These are phyloP conservation scores for Elaeagnus macrophylla DNA, from an alignment of 306 rosid species.

Conservation along the genomic window DNA sequence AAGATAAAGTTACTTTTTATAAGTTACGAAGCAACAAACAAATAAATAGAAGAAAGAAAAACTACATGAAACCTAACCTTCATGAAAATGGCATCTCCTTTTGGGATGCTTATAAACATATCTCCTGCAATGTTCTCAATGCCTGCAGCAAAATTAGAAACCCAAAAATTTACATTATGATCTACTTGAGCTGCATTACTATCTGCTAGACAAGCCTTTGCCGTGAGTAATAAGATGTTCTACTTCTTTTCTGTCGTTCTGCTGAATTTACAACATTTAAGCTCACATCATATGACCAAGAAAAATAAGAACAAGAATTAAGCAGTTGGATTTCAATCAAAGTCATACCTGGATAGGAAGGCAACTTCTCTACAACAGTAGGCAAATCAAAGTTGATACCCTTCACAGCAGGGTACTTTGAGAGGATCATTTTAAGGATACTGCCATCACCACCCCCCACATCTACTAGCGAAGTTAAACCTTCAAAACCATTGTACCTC, in stretches of 20 bases:
- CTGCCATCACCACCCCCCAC: constrained; percentile 20
- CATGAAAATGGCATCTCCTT: constrained; percentile 25
- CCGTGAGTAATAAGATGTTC: too few relatives aligned
- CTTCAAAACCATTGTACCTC: constrained; percentile 16
- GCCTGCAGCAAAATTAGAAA: constrained; percentile 5
- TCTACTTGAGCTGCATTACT: background rate
- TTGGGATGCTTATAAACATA: constrained; percentile 20
- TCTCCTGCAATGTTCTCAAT: constrained; percentile 21
- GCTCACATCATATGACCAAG: too few relatives aligned
- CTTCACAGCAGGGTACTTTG: constrained; percentile 20
- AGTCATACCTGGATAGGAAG: constrained; percentile 16
- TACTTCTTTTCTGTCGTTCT: too few relatives aligned
- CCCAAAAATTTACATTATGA: background rate
- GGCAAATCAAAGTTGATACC: constrained; percentile 28
- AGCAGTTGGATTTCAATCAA: background rate
- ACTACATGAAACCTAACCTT: constrained; percentile 9
- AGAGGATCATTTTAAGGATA: constrained; percentile 20
- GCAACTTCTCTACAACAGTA: constrained; percentile 5
- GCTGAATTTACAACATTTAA: too few relatives aligned
- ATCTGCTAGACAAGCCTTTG: too few relatives aligned
- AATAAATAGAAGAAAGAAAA: background rate
- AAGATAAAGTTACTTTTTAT: too few relatives aligned
- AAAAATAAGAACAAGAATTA: too few relatives aligned
- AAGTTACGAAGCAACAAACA: too few relatives aligned
- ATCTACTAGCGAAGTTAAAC: constrained; percentile 16